A percentile compares a stretch with the other conserved stretches of the same genome.
phyloP scores from a whole-genome alignment of 306 rosid genomes.

The Oemleria cerasiformis region DNA sequence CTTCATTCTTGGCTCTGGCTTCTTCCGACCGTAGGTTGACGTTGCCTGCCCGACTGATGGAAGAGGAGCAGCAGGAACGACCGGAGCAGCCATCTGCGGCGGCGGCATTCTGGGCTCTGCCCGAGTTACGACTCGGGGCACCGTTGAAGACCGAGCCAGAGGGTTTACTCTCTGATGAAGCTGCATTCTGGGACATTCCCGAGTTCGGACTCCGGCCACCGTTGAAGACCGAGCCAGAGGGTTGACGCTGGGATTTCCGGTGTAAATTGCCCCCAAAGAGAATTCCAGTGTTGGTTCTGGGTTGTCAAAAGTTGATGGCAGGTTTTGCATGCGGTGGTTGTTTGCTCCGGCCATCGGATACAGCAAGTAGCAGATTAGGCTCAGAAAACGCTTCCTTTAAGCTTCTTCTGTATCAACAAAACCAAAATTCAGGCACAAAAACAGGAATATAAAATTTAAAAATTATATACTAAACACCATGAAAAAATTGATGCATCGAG shows the following conservation, averaged over 20 bases:
- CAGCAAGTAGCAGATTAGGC: neutral
- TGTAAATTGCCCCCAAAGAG: constrained; percentile 32
- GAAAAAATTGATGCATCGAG: constrained; percentile 3
- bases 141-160: constrained; percentile 27
- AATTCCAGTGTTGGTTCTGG: constrained; percentile 42
- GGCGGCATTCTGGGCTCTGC: neutral
- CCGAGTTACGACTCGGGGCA: neutral
- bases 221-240: constrained; percentile 27
- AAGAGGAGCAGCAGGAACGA: neutral
- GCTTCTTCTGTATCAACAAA: neutral
- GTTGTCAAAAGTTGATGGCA: constrained; percentile 1
- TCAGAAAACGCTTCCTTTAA: neutral
- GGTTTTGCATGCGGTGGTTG: neutral
- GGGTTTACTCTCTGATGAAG: neutral
- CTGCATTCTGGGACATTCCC: too few species aligned
- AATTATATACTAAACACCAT: neutral
- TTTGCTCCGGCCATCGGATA: neutral
- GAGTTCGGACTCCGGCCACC: constrained; percentile 10
- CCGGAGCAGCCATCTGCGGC: neutral
- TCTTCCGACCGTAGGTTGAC: constrained; percentile 35
- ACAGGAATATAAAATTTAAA: neutral
- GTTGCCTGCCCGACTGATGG: constrained; percentile 23
- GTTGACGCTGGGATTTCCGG: constrained; percentile 8
- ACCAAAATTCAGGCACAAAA: neutral
- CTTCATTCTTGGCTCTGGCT: neutral